Percentiles rank a stretch among this genome's conserved stretches.
Conservation (phyloP, 768 basidiomycete species). For the Leucosporidium scottii region DNA sequence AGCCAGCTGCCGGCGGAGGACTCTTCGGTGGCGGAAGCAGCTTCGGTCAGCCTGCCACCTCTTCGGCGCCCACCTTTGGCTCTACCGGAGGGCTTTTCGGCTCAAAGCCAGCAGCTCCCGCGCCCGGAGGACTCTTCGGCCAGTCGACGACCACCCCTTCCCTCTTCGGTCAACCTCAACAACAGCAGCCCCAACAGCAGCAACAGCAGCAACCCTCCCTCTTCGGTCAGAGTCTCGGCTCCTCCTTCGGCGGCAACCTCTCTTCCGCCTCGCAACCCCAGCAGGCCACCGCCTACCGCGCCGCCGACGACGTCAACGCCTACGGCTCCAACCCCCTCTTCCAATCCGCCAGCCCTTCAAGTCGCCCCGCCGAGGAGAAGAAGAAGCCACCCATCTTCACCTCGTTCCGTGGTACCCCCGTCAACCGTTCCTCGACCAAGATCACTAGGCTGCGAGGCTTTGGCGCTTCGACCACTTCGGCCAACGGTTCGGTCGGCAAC, state of each 20-base stretch:
- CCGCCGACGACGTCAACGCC: conserved; percentile 70
- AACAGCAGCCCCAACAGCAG: conserved; percentile 24
- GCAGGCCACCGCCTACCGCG: conserved; percentile 52
- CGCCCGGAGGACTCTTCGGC: conserved; percentile 15
- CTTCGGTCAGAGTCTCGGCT: conserved; percentile 42
- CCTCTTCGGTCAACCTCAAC: conserved; percentile 18
- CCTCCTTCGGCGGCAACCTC: conserved; percentile 36
- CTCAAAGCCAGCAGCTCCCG: conserved; percentile 20
- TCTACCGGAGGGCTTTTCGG: conserved; percentile 8
- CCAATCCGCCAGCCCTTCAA: conserved; percentile 12
- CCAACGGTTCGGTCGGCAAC: conserved; percentile 8
- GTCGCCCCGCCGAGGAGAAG: conserved; percentile 28
- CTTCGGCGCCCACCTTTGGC: conserved; percentile 39
- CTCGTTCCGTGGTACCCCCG: conserved; percentile 32
- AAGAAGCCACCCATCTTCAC: conserved; percentile 35
- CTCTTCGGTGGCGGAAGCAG: conserved; percentile 1
- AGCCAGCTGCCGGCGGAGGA: neutral
- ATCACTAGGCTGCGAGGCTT: conserved; percentile 36
- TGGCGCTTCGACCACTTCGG: conserved; percentile 16
- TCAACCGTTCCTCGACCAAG: conserved; percentile 31
- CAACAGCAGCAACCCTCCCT: conserved; percentile 32
- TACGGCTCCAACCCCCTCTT: conserved; percentile 47
- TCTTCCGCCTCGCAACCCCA: conserved; percentile 46
- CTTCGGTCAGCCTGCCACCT: conserved; percentile 31
- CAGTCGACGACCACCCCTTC: conserved; percentile 4